phyloP scores from a whole-genome alignment of 2,329 filamentous ascomycete genomes.

The Beauveria sp. region DNA sequence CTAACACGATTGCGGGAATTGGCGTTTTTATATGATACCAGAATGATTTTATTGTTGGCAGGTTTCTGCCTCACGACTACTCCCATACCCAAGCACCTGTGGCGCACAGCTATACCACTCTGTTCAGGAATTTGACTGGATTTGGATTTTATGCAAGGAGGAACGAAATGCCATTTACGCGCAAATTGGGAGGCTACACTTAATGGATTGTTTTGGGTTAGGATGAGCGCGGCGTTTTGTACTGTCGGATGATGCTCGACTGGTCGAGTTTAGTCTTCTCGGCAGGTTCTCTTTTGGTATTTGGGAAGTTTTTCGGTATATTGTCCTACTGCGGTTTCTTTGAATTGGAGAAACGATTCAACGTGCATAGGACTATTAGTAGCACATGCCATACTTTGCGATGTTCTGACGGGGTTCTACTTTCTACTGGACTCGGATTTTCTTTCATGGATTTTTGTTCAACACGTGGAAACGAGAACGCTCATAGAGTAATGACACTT shows the following conservation, averaged over 20 bases:
- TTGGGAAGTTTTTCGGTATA: not conserved
- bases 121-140: conserved; percentile 15
- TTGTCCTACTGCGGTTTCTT: not conserved
- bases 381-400: not conserved
- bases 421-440: not conserved
- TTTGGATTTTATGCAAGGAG: not conserved
- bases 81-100: not conserved
- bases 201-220: not conserved
- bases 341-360: not conserved
- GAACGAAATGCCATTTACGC: not conserved
- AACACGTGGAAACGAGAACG: not conserved
- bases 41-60: not conserved
- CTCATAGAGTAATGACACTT: not conserved
- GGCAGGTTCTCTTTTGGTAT: not conserved
- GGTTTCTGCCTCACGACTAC: not conserved
- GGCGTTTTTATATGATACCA: conserved; percentile 9
- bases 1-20: not conserved
- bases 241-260: not conserved
- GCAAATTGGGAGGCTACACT: not conserved
- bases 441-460: not conserved
- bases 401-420: not conserved
- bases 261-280: not conserved
- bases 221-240: conserved; percentile 3
- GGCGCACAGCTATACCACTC: conserved; percentile 11
- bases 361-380: not conserved